A percentile compares a stretch with the other conserved stretches of the same genome.
Evolutionary conservation across 495 filamentous ascomycete species (phyloP).

Genomic region (Rusavskia elegans): DNA sequence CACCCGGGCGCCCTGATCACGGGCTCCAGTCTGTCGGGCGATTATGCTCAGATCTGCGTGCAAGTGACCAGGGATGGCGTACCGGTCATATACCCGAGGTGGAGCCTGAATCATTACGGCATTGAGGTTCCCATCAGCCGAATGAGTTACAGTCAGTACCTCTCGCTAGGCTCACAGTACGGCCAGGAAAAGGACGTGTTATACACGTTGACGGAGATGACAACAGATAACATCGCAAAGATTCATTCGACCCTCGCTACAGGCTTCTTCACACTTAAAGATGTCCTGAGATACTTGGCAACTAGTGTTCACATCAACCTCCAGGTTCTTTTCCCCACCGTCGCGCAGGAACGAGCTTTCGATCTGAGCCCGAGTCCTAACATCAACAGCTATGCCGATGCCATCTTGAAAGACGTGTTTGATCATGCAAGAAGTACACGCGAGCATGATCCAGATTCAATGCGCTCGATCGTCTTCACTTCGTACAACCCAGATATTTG

Average conservation of each 20-base stretch:
- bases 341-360: slow-evolving; percentile 48
- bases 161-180: slow-evolving; percentile 40
- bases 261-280: slow-evolving; percentile 57
- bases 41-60: slow-evolving; percentile 81
- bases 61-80: slow-evolving; percentile 78
- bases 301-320: slow-evolving; percentile 69
- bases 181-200: slow-evolving; percentile 28
- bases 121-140: slow-evolving; percentile 66
- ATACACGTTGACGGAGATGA: slow-evolving; percentile 26
- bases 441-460: slow-evolving; percentile 47
- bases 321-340: slow-evolving; percentile 68
- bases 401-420: slow-evolving; percentile 71
- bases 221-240: slow-evolving; percentile 40
- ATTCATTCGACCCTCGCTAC: slow-evolving; percentile 53
- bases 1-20: slow-evolving; percentile 78
- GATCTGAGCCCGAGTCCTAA: slow-evolving; percentile 59
- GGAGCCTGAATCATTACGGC: slow-evolving; percentile 63
- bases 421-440: slow-evolving; percentile 71
- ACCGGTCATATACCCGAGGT: slow-evolving; percentile 72
- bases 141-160: slow-evolving; percentile 60
- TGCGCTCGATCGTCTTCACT: slow-evolving; percentile 80
- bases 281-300: slow-evolving; percentile 60
- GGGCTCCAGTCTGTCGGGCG: slow-evolving; percentile 83
- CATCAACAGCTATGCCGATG: slow-evolving; percentile 73
- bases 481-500: slow-evolving; percentile 82